Evolutionary conservation across 768 basidiomycete genomes (phyloP), one percentile per base, ranked within the genome.

Genomic region (Tricholoma sp.): DNA sequence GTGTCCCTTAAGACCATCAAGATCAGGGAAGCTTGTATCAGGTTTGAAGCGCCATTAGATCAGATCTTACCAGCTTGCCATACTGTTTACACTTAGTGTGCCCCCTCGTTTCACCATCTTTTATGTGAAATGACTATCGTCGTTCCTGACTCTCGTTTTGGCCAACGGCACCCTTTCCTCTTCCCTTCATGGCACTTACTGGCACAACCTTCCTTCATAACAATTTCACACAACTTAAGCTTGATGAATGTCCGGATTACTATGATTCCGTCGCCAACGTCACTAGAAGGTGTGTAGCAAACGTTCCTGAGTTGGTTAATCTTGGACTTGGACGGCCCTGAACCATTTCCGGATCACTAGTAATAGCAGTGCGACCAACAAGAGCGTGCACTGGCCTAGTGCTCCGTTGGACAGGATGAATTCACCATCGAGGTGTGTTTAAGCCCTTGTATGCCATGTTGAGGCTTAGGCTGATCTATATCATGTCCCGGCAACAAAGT

Each of bases 201-300:
- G 59, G 52, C 63, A 58, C 22, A 18, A 35, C 19, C 11, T 50
- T 45, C 16, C 43, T 45, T 57, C 50, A 57, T 53, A 22, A 51
- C 57, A 19, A 16, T n/a, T 16, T 8, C 29, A 29, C n/a, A 14
- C 47, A 27, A 14, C 35, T 55, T 7, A 61, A 60, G 5, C 63
- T 64, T 31, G 76, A 76, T 24, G 71, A 72, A 47, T 77, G 75
- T 60, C 77, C 77, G 1, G 71, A 74, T 52, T 79, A 79, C 54
- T 79, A 79, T 55, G 70, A 76, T 32, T 64, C 65, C 9, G 71
- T 71, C 14, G 70, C 75, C 37, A 71, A 67, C 14, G 70, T 76
- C 37, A 71, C 67, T 63, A 71, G 73, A 64, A 75, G 75, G 78
- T 76, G 60, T 57, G 69, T 57, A 45, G 43, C 47, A 19, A 41